Evolutionary conservation across 202 grass and related monocot species (phyloP).

Genomic region (Digitaria exilis): DNA sequence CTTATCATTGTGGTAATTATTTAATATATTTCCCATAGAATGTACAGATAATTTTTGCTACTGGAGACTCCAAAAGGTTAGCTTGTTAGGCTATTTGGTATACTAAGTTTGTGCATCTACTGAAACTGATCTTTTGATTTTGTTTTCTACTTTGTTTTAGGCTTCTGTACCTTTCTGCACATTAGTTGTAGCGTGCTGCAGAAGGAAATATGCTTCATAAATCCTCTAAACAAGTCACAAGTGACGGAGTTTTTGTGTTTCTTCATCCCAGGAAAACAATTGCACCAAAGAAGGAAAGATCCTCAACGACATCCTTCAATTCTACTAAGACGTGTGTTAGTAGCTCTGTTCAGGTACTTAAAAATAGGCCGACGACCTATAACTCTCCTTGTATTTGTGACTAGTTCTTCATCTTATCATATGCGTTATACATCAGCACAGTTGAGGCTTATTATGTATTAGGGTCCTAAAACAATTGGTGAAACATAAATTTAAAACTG

Average conservation of each 20-base stretch:
- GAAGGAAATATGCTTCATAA: neutral
- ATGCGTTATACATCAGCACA: neutral
- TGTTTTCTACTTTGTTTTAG: neutral
- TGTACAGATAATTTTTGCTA: neutral
- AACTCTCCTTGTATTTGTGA: neutral
- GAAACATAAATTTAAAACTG: too few relatives aligned
- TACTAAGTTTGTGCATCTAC: neutral
- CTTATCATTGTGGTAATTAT: neutral
- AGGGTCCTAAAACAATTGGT: too few relatives aligned
- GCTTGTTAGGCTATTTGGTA: neutral
- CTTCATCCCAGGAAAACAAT: conserved; percentile 38
- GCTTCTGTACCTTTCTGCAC: neutral
- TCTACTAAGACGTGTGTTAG: conserved; percentile 24
- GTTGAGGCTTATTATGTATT: conserved; percentile 31
- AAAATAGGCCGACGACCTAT: neutral
- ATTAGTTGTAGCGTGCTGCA: neutral
- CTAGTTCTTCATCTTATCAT: neutral
- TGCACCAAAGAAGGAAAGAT: conserved; percentile 33
- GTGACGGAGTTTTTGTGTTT: neutral
- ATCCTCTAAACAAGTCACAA: neutral
- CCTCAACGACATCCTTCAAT: conserved; percentile 33
- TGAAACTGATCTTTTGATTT: neutral
- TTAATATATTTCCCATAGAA: neutral
- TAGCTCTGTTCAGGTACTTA: conserved; percentile 54
- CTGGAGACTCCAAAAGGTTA: neutral